phyloP scores from a whole-genome alignment of 164 flowering plant genomes.

The Protea cynaroides region DNA sequence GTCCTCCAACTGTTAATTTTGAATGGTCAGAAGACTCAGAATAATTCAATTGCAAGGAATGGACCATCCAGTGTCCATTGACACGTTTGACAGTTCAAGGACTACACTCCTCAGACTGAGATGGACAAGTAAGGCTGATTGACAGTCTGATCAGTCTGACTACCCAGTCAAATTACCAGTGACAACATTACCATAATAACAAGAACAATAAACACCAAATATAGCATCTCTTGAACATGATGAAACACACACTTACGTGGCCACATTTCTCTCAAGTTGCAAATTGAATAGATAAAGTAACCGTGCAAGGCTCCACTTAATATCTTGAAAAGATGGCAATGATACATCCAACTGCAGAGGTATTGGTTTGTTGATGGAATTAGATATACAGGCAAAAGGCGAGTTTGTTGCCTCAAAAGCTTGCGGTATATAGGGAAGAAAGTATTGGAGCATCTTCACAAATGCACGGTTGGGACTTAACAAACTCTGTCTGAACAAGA shows the following conservation, averaged over 20 bases:
- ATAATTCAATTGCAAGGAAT: too few species aligned
- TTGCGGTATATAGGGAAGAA: conserved; percentile 25
- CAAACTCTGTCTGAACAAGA: conserved; percentile 30
- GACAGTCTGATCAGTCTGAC: neutral
- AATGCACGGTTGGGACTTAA: conserved; percentile 17
- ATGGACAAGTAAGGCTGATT: too few species aligned
- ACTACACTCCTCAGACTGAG: too few species aligned
- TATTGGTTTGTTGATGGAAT: conserved; percentile 63
- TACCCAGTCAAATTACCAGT: neutral
- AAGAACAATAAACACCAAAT: neutral
- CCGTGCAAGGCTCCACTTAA: conserved; percentile 65
- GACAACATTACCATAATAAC: neutral
- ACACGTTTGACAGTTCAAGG: too few species aligned
- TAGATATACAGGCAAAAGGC: conserved; percentile 77
- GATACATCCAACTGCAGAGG: conserved; percentile 84
- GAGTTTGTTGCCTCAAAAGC: conserved; percentile 27
- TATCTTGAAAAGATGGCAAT: conserved; percentile 67
- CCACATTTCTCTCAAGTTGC: conserved; percentile 80
- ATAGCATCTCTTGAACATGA: conserved; percentile 4
- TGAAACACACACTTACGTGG: conserved; percentile 53
- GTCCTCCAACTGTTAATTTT: too few species aligned
- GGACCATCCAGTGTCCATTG: too few species aligned
- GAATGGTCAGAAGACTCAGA: too few species aligned
- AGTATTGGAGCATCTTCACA: conserved; percentile 23
- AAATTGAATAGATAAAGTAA: conserved; percentile 71